These are phyloP conservation scores for Polymyxa betae DNA, from an alignment of 208 protist genomes.

Conservation along the genomic window DNA sequence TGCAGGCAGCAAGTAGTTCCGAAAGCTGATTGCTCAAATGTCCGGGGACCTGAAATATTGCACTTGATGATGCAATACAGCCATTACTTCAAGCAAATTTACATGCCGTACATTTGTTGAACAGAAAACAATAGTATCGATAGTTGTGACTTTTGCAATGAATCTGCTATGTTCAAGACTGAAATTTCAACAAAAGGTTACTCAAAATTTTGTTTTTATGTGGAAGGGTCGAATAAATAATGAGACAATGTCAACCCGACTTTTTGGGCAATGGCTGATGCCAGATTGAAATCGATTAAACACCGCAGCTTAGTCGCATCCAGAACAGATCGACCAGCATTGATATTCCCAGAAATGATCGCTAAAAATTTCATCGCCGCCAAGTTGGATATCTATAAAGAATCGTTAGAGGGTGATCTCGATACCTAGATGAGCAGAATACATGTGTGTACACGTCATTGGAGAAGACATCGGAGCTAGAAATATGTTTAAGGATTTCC, in stretches of 20 bases:
- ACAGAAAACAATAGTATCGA: too few species aligned
- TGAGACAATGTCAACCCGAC: background rate
- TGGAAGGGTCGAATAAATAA: background rate
- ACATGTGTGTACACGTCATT: constrained; percentile 38
- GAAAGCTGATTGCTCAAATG: too few species aligned
- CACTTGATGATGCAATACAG: too few species aligned
- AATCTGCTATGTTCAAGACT: too few species aligned
- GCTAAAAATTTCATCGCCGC: background rate
- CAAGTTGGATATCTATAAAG: background rate
- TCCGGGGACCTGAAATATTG: too few species aligned
- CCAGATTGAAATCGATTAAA: background rate
- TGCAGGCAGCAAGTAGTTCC: too few species aligned
- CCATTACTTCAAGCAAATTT: too few species aligned
- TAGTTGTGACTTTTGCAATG: too few species aligned
- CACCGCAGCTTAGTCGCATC: constrained; percentile 30
- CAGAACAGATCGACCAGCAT: background rate
- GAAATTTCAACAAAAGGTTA: too few species aligned
- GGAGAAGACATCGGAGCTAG: background rate
- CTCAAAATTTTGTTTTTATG: background rate
- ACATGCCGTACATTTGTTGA: too few species aligned
- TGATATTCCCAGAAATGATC: background rate
- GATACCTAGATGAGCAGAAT: background rate
- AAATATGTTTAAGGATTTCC: background rate
- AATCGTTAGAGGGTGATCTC: background rate
- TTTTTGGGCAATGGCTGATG: background rate